A percentile compares a stretch with the other conserved stretches of the same genome.
Conservation (phyloP, 179 eudicot genomes). For the Heliamphora pulchella region DNA sequence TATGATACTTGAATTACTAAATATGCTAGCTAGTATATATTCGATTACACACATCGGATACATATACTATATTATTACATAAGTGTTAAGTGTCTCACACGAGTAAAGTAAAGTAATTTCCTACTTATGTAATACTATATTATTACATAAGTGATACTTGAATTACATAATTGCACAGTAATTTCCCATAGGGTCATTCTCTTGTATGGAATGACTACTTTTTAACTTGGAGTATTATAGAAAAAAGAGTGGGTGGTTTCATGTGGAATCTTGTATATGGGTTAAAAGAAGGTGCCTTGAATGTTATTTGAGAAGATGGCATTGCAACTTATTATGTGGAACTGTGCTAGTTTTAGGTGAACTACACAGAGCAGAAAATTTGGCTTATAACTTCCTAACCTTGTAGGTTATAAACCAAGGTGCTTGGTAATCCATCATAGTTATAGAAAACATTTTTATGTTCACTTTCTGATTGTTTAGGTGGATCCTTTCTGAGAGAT, state of each 20-base stretch:
- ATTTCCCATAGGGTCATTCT: too few relatives aligned
- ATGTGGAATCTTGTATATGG: background rate
- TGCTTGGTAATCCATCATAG: background rate
- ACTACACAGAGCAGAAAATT: background rate
- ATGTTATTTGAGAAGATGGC: background rate
- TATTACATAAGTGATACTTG: too few relatives aligned
- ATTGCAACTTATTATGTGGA: background rate
- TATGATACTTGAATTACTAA: too few relatives aligned
- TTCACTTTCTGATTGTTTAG: background rate
- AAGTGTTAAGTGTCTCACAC: too few relatives aligned
- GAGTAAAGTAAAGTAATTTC: too few relatives aligned
- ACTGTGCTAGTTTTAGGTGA: background rate
- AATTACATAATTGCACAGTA: background rate
- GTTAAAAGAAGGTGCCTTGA: background rate
- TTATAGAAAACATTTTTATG: background rate
- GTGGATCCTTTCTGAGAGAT: slow-evolving; percentile 8
- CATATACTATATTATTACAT: too few relatives aligned
- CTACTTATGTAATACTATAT: too few relatives aligned
- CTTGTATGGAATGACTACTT: background rate
- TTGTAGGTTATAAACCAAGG: background rate
- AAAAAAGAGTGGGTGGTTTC: background rate
- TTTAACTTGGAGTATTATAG: background rate
- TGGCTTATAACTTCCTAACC: background rate
- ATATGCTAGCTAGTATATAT: too few relatives aligned
- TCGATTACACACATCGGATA: too few relatives aligned